Conservation (phyloP, 331 rosid species). For the Quercus phellos region DNA sequence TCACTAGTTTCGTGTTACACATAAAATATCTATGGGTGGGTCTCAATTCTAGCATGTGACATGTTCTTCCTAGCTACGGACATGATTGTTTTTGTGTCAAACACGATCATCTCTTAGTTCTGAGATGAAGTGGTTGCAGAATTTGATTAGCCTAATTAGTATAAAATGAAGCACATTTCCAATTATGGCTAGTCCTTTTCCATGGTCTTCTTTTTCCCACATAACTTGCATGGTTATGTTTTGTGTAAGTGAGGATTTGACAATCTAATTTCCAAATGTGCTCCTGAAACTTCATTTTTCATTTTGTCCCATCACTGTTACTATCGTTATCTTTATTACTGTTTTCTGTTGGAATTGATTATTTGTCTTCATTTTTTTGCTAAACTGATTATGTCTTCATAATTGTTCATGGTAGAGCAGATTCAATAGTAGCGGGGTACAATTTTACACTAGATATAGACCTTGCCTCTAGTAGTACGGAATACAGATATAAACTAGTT, state of each 20-base stretch:
- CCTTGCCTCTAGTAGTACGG: too few species aligned
- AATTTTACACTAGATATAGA: too few species aligned
- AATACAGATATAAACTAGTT: too few species aligned
- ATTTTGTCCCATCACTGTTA: background rate
- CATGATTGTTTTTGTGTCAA: background rate
- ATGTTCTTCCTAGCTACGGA: background rate
- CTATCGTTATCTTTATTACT: background rate
- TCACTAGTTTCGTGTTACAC: background rate
- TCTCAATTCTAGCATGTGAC: background rate
- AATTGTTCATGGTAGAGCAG: conserved; percentile 51
- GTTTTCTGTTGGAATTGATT: conserved; percentile 7
- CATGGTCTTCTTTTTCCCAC: background rate
- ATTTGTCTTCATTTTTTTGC: conserved; percentile 4
- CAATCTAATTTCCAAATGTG: background rate
- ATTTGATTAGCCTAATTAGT: background rate
- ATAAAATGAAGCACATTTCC: background rate
- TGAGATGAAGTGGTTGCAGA: background rate
- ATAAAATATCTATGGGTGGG: background rate
- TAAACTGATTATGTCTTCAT: conserved; percentile 6
- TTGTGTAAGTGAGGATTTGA: background rate
- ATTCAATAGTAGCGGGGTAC: background rate
- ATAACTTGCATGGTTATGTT: background rate
- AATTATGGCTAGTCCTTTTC: background rate
- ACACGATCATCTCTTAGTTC: background rate
- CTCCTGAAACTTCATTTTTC: background rate